A percentile compares a stretch with the other conserved stretches of the same genome.
Evolutionary conservation across 2,329 filamentous ascomycete genomes (phyloP).

Genomic region (Ceratocystis huliohia): DNA sequence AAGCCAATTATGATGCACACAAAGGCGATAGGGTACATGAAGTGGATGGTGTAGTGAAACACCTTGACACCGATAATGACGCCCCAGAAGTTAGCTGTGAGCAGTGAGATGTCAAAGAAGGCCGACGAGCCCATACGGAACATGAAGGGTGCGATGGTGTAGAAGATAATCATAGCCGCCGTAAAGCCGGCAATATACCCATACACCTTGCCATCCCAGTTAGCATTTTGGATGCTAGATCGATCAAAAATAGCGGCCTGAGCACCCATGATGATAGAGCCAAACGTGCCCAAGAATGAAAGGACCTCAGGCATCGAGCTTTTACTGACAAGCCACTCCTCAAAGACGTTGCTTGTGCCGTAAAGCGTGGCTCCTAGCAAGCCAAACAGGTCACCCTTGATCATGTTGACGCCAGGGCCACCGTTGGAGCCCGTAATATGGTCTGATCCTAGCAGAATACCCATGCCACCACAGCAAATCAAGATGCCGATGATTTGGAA

Average conservation of each 20-base stretch:
- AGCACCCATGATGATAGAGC: conserved; percentile 77
- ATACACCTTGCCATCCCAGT: conserved; percentile 54
- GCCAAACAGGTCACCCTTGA: conserved; percentile 90
- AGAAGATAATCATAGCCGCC: conserved; percentile 69
- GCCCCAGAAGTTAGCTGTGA: conserved; percentile 96
- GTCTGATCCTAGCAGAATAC: conserved; percentile 74
- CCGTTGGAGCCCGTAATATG: conserved; percentile 67
- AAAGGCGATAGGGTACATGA: conserved; percentile 90
- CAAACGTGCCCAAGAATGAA: conserved; percentile 79
- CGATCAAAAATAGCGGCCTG: conserved; percentile 91
- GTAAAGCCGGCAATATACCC: conserved; percentile 90
- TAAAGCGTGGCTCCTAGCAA: conserved; percentile 83
- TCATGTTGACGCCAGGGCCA: conserved; percentile 52
- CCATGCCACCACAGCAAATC: conserved; percentile 81
- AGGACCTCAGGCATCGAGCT: conserved; percentile 86
- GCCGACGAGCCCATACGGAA: conserved; percentile 82
- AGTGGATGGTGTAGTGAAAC: conserved; percentile 69
- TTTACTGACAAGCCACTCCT: conserved; percentile 86
- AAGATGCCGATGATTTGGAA: conserved; percentile 79
- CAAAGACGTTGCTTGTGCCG: conserved; percentile 77
- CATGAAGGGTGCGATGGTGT: conserved; percentile 72
- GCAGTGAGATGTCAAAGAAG: conserved; percentile 89
- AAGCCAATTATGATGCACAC: conserved; percentile 80
- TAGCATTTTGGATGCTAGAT: conserved; percentile 48
- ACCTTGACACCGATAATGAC: conserved; percentile 83